Evolutionary conservation across 352 stramenopile genomes (phyloP), one percentile per base, ranked within the genome.

Genomic region (Thalassiosira exigua): DNA sequence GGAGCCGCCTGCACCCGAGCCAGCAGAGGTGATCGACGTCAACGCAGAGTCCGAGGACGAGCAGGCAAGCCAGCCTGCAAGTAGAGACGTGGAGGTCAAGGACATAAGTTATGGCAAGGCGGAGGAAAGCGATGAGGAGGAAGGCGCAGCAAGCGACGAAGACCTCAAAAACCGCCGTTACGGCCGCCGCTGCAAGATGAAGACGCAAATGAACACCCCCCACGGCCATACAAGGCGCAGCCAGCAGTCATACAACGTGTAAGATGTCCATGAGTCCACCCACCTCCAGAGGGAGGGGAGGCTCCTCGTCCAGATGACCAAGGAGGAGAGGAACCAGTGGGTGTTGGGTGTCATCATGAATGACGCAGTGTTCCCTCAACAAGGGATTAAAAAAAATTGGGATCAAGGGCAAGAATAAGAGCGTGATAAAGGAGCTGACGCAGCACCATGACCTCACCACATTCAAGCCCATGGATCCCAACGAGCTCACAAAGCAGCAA

Each of bases 371-470:
- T 44, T 65, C 7, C 48, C 60, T 70, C 41, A 59, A 53, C 2
- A 32, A 32, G 17, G 64, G 64, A 0, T 24, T 73, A 0, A 66
- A 64, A 22, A 64, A 66, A 12, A 67, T 73, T 30, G 64, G 64
- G 0, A 26, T 24, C 2, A 0, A 0, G 22, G 46, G 46, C 29
- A 66, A 62, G 0, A 11, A 67, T 2, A 26, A 75, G 19, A 69
- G 62, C 17, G 60, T 44, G 2, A 62, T 41, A 0, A 78, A 73
- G 22, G 72, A 83, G 41, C 14, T 83, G 17, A 50, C 22, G n/a
- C 72, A 86, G 48, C 42, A 81, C 0, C 51, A 77, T n/a, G 50
- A 78, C 5, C 12, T 50, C 4, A 27, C 27, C 5, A 41, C 48
- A 1, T 68, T 79, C n/a, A 11, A 24, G 1, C 59, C 60, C 30